These are phyloP conservation scores for Phascolomyces articulosus DNA, from an alignment of 371 early-diverging fungal genomes.

Conservation along the genomic window DNA sequence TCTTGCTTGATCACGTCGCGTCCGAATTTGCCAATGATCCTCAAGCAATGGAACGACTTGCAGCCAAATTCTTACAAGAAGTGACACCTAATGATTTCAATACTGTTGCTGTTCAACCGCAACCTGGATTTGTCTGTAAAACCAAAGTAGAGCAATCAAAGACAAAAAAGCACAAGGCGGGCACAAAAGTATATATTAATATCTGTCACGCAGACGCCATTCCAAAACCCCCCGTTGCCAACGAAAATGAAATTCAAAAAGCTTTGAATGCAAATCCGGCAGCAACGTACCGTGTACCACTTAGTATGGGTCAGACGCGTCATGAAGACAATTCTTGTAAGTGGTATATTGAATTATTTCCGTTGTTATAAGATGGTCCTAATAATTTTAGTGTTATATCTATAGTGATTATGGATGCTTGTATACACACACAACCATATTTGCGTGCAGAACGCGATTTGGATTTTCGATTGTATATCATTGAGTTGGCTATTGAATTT, in stretches of 20 bases:
- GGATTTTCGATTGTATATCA: slow-evolving; percentile 66
- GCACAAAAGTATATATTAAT: slow-evolving; percentile 68
- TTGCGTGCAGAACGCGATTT: slow-evolving; percentile 55
- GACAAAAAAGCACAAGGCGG: slow-evolving; percentile 16
- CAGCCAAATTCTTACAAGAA: slow-evolving; percentile 16
- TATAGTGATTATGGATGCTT: slow-evolving; percentile 63
- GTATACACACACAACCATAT: slow-evolving; percentile 65
- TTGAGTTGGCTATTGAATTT: slow-evolving; percentile 69
- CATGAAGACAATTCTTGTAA: slow-evolving; percentile 19
- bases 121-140: slow-evolving; percentile 67
- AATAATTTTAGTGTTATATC: too few relatives aligned
- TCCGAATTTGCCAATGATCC: slow-evolving; percentile 38
- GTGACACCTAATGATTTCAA: slow-evolving; percentile 24
- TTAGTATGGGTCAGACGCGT: slow-evolving; percentile 57
- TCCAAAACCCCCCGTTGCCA: slow-evolving; percentile 58
- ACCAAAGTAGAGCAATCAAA: slow-evolving; percentile 40
- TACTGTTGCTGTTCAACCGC: slow-evolving; percentile 42
- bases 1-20: slow-evolving; percentile 31
- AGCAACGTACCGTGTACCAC: slow-evolving; percentile 67
- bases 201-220: slow-evolving; percentile 64
- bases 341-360: neutral
- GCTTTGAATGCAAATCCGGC: slow-evolving; percentile 66
- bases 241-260: slow-evolving; percentile 65
- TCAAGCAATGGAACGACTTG: slow-evolving; percentile 25
- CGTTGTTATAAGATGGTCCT: too few relatives aligned